A percentile compares a stretch with the other conserved stretches of the same genome.
Evolutionary conservation across 2,329 filamentous ascomycete genomes (phyloP).

Genomic region (Apiospora phragmitis): DNA sequence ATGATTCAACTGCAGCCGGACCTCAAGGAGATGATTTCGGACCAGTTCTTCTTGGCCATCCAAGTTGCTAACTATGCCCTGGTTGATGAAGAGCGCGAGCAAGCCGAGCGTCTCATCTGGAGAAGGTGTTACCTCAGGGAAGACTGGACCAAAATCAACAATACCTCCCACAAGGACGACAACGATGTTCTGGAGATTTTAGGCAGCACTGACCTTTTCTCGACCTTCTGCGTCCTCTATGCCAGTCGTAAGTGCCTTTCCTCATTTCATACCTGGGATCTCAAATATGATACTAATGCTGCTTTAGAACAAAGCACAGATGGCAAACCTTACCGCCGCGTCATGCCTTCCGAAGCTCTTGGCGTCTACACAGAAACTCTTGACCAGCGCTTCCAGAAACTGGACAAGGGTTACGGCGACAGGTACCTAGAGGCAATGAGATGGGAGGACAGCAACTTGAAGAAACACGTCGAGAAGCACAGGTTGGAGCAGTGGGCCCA

Average conservation of each 20-base stretch:
- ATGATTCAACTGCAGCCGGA: slow-evolving; percentile 56
- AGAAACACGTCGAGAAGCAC: slow-evolving; percentile 64
- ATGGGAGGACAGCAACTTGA: slow-evolving; percentile 68
- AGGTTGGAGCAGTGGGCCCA: slow-evolving; percentile 64
- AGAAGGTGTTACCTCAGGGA: slow-evolving; percentile 81
- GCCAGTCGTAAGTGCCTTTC: slow-evolving; percentile 57
- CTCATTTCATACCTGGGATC: slow-evolving; percentile 18
- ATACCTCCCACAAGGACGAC: slow-evolving; percentile 74
- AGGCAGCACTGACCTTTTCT: slow-evolving; percentile 66
- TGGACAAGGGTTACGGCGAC: slow-evolving; percentile 64
- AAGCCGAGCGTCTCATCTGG: slow-evolving; percentile 72
- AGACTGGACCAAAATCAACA: slow-evolving; percentile 80
- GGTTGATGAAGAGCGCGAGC: slow-evolving; percentile 56
- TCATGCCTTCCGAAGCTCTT: slow-evolving; percentile 53
- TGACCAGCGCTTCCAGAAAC: slow-evolving; percentile 58
- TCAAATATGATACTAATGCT: slow-evolving; percentile 6
- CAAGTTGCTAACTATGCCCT: slow-evolving; percentile 57
- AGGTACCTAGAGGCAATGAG: slow-evolving; percentile 72
- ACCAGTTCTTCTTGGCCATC: slow-evolving; percentile 77
- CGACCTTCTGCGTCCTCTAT: slow-evolving; percentile 64
- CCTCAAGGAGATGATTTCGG: slow-evolving; percentile 54
- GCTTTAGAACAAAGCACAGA: slow-evolving; percentile 43
- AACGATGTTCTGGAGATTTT: slow-evolving; percentile 63
- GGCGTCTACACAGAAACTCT: slow-evolving; percentile 63
- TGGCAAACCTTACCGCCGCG: slow-evolving; percentile 43